Evolutionary conservation across 2,329 filamentous ascomycete genomes (phyloP).

Genomic region (Fusarium proliferatum): DNA sequence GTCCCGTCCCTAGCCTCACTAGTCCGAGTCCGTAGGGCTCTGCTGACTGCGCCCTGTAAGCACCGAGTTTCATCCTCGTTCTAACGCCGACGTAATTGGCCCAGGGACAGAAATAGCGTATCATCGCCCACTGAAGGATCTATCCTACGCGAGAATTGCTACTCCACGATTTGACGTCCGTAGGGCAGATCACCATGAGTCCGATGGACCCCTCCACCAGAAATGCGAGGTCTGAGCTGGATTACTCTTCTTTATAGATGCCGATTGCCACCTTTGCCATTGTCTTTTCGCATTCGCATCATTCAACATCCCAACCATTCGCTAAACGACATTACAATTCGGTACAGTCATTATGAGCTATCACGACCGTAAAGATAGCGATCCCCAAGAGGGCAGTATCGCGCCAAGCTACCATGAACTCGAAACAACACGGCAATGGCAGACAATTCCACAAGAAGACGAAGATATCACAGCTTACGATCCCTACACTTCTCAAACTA

Average conservation of each 20-base stretch:
- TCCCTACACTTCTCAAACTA: background rate
- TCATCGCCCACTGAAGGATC: constrained; percentile 5
- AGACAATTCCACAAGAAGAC: constrained; percentile 8
- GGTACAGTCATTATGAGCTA: background rate
- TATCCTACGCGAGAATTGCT: background rate
- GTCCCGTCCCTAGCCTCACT: background rate
- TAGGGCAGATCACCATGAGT: constrained; percentile 9
- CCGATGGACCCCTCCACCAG: constrained; percentile 1
- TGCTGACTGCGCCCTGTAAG: constrained; percentile 19
- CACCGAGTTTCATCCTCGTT: constrained; percentile 2
- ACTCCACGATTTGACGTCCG: background rate
- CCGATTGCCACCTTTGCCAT: background rate
- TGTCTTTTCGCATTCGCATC: background rate
- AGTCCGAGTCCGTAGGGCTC: constrained; percentile 25
- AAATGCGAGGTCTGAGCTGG: background rate
- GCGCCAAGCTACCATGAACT: constrained; percentile 24
- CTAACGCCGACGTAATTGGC: background rate
- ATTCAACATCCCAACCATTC: no score
- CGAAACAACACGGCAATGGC: constrained; percentile 10
- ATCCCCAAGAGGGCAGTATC: constrained; percentile 4
- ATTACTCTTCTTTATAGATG: background rate
- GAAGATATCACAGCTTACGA: constrained; percentile 12
- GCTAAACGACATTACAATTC: background rate
- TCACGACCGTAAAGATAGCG: background rate
- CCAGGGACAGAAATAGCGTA: background rate